Evolutionary conservation across 176 grass and related monocot genomes (phyloP), one percentile per base, ranked within the genome.

Genomic region (Melocanna baccifera): DNA sequence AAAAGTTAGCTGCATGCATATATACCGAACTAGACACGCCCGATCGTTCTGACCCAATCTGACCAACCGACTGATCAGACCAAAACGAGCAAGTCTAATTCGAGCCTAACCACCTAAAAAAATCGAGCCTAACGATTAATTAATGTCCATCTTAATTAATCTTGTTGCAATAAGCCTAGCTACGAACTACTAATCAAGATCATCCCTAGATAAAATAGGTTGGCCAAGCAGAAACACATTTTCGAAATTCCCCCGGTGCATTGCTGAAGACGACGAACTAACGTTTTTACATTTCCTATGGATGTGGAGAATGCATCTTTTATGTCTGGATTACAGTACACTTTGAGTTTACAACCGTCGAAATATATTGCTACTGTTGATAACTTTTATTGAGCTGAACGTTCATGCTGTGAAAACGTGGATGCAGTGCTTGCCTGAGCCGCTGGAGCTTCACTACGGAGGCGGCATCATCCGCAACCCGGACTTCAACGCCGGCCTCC

Each of bases 401-500:
- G n/a, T n/a, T 6, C 39, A 34, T 50, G 43, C 14, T 10, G 3
- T 23, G 81, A 18, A 18, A 34, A 62, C 43, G 69, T 71, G 68
- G 15, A 36, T 61, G 68, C 91, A 98, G 96, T 98, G 96, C 80
- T 86, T 98, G 77, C 40, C 89, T 50, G 91, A 95, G 70, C 93
- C 96, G 29, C 62, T 68, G 26, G 88, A 91, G 14, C 34, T 87
- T 32, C 96, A 91, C 42, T 98, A 98, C 58, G 83, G 82, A n/a
- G 96, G 96, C 39, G 96, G 96, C 66, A 90, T 98, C 75, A 88
- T 98, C 85, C 62, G 67, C 23, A 98, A 95, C 88, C 43, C 91
- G 37, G 78, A 96, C 67, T 98, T 98, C 56, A 73, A 59, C 79
- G 69, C 75, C 29, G 81, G 85, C 12, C 85, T 93, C 19, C 30